A percentile compares a stretch with the other conserved stretches of the same genome.
These are phyloP conservation scores for Blastobotrys terrestris DNA, from an alignment of 805 yeast species.

Conservation along the genomic window DNA sequence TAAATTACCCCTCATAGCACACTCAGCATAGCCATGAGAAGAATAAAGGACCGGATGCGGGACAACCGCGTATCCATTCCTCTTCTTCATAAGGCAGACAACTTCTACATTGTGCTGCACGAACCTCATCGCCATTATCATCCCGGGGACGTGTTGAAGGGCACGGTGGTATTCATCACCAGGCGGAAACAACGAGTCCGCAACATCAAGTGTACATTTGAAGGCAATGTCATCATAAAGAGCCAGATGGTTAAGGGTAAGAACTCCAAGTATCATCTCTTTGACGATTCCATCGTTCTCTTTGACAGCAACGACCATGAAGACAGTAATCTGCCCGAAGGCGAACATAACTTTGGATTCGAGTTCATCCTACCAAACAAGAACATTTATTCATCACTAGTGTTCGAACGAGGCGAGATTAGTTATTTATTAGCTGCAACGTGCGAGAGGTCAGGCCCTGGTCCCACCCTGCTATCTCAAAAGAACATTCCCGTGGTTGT, in stretches of 20 bases:
- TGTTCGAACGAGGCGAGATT: constrained; percentile 83
- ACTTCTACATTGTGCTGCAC: constrained; percentile 59
- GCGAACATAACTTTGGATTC: constrained; percentile 86
- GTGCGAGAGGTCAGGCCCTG: constrained; percentile 23
- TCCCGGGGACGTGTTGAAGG: constrained; percentile 62
- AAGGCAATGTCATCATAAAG: constrained; percentile 27
- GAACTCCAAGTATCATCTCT: constrained; percentile 23
- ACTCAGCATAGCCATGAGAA: constrained; percentile 9
- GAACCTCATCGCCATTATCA: constrained; percentile 69
- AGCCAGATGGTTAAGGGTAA: constrained; percentile 28
- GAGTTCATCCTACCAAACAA: constrained; percentile 72
- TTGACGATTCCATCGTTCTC: constrained; percentile 22
- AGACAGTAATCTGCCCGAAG: constrained; percentile 31
- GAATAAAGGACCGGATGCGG: constrained; percentile 17
- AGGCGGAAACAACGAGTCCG: constrained; percentile 22
- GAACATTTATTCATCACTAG: constrained; percentile 65
- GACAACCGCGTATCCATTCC: constrained; percentile 10
- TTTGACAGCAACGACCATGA: constrained; percentile 17
- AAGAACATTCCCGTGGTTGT: constrained; percentile 53
- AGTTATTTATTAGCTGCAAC: constrained; percentile 52
- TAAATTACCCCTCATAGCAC: too few species aligned
- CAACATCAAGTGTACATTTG: constrained; percentile 21
- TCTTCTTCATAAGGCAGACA: neutral
- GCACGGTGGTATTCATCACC: constrained; percentile 28
- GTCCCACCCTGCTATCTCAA: constrained; percentile 38